phyloP scores from a whole-genome alignment of 2,329 filamentous ascomycete genomes.

The Lasiodiplodia sp. region DNA sequence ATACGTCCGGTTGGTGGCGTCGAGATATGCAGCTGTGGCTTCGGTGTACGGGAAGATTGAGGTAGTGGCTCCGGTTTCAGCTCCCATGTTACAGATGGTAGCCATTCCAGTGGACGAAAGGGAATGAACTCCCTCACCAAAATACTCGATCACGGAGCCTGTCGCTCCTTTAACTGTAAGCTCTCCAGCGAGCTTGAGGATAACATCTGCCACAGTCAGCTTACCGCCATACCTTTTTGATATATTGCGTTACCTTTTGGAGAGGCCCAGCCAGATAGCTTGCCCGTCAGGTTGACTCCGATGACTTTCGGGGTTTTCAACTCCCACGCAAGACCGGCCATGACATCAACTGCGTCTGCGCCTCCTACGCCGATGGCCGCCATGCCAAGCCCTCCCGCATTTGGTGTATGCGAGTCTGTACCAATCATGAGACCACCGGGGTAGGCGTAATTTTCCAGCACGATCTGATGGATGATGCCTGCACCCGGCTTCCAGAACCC shows the following conservation, averaged over 20 bases:
- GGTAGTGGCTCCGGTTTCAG: slow-evolving; percentile 80
- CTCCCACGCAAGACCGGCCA: slow-evolving; percentile 97
- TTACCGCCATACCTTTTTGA: slow-evolving; percentile 96
- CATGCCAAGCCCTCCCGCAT: slow-evolving; percentile 88
- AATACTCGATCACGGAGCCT: slow-evolving; percentile 84
- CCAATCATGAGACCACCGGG: slow-evolving; percentile 96
- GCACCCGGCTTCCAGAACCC: neutral
- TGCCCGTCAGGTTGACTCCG: slow-evolving; percentile 90
- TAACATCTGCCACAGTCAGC: slow-evolving; percentile 92
- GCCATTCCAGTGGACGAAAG: slow-evolving; percentile 86
- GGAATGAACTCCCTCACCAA: slow-evolving; percentile 69
- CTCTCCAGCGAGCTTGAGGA: slow-evolving; percentile 48
- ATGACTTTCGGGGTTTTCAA: slow-evolving; percentile 93
- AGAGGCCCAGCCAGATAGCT: slow-evolving; percentile 87
- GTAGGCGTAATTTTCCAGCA: slow-evolving; percentile 86
- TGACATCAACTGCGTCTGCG: slow-evolving; percentile 94
- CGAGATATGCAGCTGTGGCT: slow-evolving; percentile 94
- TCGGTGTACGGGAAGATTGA: slow-evolving; percentile 98
- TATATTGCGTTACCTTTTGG: slow-evolving; percentile 91
- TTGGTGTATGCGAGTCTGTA: slow-evolving; percentile 96
- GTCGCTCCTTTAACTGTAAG: slow-evolving; percentile 44
- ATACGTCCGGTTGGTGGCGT: slow-evolving; percentile 84
- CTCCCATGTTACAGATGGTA: slow-evolving; percentile 72
- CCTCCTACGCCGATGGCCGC: slow-evolving; percentile 97
- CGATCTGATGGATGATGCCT: neutral